Base-by-base conservation (phyloP, 192 early-diverging fungal genomes). In the Oehlia diaphana region DNA sequence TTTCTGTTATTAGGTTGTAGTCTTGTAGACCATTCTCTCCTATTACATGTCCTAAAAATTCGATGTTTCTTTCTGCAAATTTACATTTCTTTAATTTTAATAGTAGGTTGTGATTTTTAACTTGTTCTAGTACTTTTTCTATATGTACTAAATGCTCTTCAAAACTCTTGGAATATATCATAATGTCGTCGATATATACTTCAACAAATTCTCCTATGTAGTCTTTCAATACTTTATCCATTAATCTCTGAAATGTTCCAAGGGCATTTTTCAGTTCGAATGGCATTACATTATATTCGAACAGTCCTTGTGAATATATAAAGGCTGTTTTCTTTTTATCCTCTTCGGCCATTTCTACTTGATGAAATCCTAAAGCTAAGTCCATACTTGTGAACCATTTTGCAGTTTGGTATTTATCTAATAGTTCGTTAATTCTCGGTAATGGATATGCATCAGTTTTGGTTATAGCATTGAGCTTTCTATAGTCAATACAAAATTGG, bases 401-500 rank as follows among this genome's bases (percentile, higher is more conserved):
- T 21, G 78, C 79, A 4, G 81, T 76, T 14, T 63, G 10, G 0
- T 86, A 23, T 0, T 49, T 50, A 53, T 82, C 77, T 0, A 88
- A 49, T 0, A 87, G 0, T 1, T 89, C 82, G 2, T 77, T 64
- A 7, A 89, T 84, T 7, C 67, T 62, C 2, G 88, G 86, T 26
- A 88, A 61, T 0, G 88, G 84, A 74, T 85, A 86, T 5, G 42
- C 21, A 63, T 88, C 78, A 16, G 78, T 77, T 9, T 77, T 74
- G 16, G 84, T 87, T 44, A 83, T 61, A 3, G 68, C 19, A 74
- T 89, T 88, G 21, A 88, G 63, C 2, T 72, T 53, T n/a, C 79
- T 79, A 68, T 89, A 89, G 58, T 89, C 84, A 0, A 88, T 53
- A 62, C 81, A 82, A 9, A 88, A 47, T 0, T 87, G 33, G 26